A percentile compares a stretch with the other conserved stretches of the same genome.
phyloP scores from a whole-genome alignment of 2,329 filamentous ascomycete species.

The Claviceps spartinae region DNA sequence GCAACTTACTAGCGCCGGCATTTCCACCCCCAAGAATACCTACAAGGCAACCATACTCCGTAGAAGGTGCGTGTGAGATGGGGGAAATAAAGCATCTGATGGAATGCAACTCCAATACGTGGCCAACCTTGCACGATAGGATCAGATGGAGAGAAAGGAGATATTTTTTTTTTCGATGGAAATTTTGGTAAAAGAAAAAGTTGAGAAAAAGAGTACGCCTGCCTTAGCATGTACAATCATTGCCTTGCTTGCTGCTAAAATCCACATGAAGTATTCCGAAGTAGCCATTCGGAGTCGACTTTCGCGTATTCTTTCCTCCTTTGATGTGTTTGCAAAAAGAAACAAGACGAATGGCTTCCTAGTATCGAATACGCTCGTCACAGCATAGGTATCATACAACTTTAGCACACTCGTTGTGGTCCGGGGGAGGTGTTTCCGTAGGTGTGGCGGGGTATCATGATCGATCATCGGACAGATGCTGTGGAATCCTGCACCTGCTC shows the following conservation, averaged over 20 bases:
- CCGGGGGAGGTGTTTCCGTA: not conserved
- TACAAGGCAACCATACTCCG: not conserved
- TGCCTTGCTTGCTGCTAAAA: not conserved
- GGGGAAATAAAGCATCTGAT: not conserved
- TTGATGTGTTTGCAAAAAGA: not conserved
- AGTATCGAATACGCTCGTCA: not conserved
- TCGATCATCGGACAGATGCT: not conserved
- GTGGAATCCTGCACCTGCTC: slow-evolving; percentile 6
- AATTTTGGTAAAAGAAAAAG: too few species aligned
- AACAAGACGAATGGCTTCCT: not conserved
- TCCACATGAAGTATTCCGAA: not conserved
- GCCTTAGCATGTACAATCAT: not conserved
- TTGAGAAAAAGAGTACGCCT: not conserved
- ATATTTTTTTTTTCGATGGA: too few species aligned
- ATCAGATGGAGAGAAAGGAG: not conserved
- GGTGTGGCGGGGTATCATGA: not conserved
- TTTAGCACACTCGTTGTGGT: not conserved
- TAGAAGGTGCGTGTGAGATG: too few species aligned
- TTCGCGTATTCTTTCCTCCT: not conserved
- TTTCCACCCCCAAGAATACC: not conserved
- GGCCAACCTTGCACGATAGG: not conserved
- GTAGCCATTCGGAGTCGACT: not conserved
- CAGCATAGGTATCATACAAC: slow-evolving; percentile 1
- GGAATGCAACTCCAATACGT: not conserved
- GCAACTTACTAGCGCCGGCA: not conserved